phyloP scores from a whole-genome alignment of 1,284 basidiomycete genomes.

The Polyporus tsugae region DNA sequence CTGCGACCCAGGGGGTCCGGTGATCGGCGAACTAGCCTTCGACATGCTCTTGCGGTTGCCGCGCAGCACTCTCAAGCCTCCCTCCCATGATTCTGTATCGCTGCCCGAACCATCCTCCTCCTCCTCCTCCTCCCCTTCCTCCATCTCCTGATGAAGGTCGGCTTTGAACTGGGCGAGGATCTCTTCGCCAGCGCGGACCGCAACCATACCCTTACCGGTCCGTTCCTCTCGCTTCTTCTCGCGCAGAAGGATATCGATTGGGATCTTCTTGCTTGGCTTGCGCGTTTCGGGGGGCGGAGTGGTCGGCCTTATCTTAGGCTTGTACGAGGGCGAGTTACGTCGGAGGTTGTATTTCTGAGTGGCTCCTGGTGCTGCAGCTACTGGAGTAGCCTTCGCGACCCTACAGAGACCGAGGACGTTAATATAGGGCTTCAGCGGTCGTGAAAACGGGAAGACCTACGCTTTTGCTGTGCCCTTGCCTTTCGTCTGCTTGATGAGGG shows the following conservation, averaged over 20 bases:
- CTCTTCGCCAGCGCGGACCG: conserved; percentile 39
- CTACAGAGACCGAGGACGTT: neutral
- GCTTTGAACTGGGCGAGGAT: conserved; percentile 49
- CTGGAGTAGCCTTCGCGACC: neutral
- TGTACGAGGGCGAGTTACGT: conserved; percentile 23
- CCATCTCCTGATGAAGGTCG: conserved; percentile 42
- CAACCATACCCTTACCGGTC: conserved; percentile 35
- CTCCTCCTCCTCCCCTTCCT: conserved; percentile 49
- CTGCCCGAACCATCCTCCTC: conserved; percentile 40
- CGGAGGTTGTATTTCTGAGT: conserved; percentile 37
- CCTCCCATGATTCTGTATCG: conserved; percentile 24
- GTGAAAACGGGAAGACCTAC: conserved; percentile 15
- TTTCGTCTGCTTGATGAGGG: conserved; percentile 18
- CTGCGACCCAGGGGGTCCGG: conserved; percentile 3
- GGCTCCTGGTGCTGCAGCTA: conserved; percentile 5
- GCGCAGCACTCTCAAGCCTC: neutral
- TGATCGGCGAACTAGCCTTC: neutral
- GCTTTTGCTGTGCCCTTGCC: conserved; percentile 24
- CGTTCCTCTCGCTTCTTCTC: conserved; percentile 39
- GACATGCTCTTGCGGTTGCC: conserved; percentile 13
- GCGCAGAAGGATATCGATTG: conserved; percentile 53
- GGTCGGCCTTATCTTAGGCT: neutral
- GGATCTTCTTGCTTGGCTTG: conserved; percentile 50
- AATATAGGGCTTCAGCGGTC: conserved; percentile 10
- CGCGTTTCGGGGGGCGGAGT: conserved; percentile 18